Percentiles rank a stretch among this genome's conserved stretches.
Evolutionary conservation across 352 stramenopile genomes (phyloP).

Genomic region (Globisporangium takayamanum): DNA sequence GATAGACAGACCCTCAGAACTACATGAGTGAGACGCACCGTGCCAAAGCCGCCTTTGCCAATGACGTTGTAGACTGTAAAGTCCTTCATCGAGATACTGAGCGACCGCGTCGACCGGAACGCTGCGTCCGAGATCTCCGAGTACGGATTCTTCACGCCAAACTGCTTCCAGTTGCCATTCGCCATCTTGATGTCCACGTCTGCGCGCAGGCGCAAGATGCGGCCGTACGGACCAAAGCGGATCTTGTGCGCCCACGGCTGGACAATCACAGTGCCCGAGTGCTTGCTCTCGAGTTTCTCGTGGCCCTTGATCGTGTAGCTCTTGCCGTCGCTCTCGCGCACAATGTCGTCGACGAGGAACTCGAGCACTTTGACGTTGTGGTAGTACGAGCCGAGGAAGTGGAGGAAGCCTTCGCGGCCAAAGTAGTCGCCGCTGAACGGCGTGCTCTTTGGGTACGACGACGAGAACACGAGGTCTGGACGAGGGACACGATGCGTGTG

Average conservation of each 20-base stretch:
- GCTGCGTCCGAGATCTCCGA: slow-evolving; percentile 70
- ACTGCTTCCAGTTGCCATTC: slow-evolving; percentile 71
- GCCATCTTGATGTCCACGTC: slow-evolving; percentile 72
- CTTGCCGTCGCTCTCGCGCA: slow-evolving; percentile 58
- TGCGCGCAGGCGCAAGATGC: slow-evolving; percentile 72
- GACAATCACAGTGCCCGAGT: slow-evolving; percentile 57
- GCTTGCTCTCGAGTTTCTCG: slow-evolving; percentile 80
- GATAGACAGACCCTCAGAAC: not conserved
- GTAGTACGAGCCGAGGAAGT: slow-evolving; percentile 69
- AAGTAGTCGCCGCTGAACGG: slow-evolving; percentile 83
- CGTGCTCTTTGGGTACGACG: slow-evolving; percentile 69
- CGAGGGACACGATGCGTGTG: too few species aligned
- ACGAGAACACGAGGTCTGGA: slow-evolving; percentile 78
- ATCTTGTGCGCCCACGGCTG: slow-evolving; percentile 74
- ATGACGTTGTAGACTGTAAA: slow-evolving; percentile 90
- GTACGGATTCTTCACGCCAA: slow-evolving; percentile 77
- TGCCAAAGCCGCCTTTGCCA: slow-evolving; percentile 83
- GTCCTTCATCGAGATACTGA: slow-evolving; percentile 87
- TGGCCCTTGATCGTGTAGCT: slow-evolving; percentile 66
- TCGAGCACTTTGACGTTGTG: slow-evolving; percentile 78
- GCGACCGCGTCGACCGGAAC: slow-evolving; percentile 73
- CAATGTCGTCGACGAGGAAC: slow-evolving; percentile 64
- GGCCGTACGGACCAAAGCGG: slow-evolving; percentile 74
- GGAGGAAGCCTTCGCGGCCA: slow-evolving; percentile 70
- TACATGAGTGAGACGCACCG: slow-evolving; percentile 18